phyloP scores from a whole-genome alignment of 208 protist genomes.

The Crithidia fasciculata region DNA sequence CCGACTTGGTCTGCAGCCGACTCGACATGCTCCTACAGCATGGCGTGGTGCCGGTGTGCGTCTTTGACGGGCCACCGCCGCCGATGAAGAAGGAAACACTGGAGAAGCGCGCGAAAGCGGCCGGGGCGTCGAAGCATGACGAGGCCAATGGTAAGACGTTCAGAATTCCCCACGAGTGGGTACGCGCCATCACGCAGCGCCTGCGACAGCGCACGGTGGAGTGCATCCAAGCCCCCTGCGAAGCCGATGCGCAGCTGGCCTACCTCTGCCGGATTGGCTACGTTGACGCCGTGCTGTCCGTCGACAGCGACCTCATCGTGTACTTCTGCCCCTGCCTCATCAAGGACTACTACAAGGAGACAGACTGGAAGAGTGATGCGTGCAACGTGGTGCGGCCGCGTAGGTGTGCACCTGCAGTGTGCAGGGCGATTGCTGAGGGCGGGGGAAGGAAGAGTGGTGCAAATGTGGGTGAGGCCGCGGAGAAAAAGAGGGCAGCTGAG shows the following conservation, averaged over 20 bases:
- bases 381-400: slow-evolving; percentile 59
- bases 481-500: too few relatives aligned
- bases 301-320: slow-evolving; percentile 98
- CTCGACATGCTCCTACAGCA: slow-evolving; percentile 53
- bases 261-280: slow-evolving; percentile 92
- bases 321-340: slow-evolving; percentile 92
- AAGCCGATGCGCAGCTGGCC: slow-evolving; percentile 99
- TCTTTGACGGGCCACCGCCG: slow-evolving; percentile 83
- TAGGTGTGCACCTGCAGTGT: slow-evolving; percentile 24
- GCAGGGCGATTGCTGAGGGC: background rate
- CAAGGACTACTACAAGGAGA: background rate
- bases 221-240: slow-evolving; percentile 98
- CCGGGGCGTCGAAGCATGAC: slow-evolving; percentile 28
- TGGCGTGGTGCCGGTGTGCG: slow-evolving; percentile 72
- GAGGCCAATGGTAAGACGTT: slow-evolving; percentile 47
- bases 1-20: slow-evolving; percentile 39
- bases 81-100: slow-evolving; percentile 73
- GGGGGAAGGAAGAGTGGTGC: background rate
- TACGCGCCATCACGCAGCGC: slow-evolving; percentile 69
- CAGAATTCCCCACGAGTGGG: slow-evolving; percentile 77
- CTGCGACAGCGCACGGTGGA: slow-evolving; percentile 66
- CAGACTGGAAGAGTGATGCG: too few relatives aligned
- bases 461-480: too few relatives aligned
- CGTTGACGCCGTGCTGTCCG: slow-evolving; percentile 95
- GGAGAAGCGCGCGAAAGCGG: slow-evolving; percentile 43